Evolutionary conservation across 495 filamentous ascomycete genomes (phyloP), one percentile per base, ranked within the genome.

Genomic region (Penicillium psychrofluorescens): DNA sequence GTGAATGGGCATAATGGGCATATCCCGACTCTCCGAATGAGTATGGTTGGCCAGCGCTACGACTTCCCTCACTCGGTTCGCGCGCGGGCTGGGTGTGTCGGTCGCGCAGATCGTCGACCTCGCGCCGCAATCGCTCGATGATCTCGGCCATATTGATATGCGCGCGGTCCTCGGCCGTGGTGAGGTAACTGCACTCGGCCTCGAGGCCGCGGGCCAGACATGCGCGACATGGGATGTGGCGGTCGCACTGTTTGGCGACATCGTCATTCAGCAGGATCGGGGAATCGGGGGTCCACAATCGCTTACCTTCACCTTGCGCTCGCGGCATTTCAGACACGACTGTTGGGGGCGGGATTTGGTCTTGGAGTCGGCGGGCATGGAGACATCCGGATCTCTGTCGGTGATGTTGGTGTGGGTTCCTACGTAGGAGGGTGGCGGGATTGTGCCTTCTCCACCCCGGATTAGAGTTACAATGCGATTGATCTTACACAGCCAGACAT

Each of bases 101-200:
- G 0, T 33, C 41, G 11, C 58, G 58, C 47, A 61, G 29, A 46
- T 59, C 49, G 7, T 49, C 48, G 39, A 66, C 49, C 35, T 66
- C 60, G 11, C 54, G 51, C 13, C 62, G 56, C 22, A 66, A 31
- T 8, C 42, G 50, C 11, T 63, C 48, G 34, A 66, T 66, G 13
- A 62, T 53, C 35, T 63, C 58, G 4, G 62, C 55, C 35, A 62
- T 58, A 40, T 51, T 54, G 35, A 66, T 66, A n/a, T 62, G 58
- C 22, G 49, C 53, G 42, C 61, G 60, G 22, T 66, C 62, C 46
- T 66, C 62, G 35, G 59, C 37, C 2, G 55, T 62, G 8, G 60
- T 55, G 22, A 59, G 50, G 44, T 66, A 66, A 11, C 52, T 54
- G 46, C 62, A 66, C 48, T 66, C 62, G 7, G 58, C 45, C 42